Evolutionary conservation across 2,329 filamentous ascomycete genomes (phyloP).

Genomic region (Trichoderma sp.): DNA sequence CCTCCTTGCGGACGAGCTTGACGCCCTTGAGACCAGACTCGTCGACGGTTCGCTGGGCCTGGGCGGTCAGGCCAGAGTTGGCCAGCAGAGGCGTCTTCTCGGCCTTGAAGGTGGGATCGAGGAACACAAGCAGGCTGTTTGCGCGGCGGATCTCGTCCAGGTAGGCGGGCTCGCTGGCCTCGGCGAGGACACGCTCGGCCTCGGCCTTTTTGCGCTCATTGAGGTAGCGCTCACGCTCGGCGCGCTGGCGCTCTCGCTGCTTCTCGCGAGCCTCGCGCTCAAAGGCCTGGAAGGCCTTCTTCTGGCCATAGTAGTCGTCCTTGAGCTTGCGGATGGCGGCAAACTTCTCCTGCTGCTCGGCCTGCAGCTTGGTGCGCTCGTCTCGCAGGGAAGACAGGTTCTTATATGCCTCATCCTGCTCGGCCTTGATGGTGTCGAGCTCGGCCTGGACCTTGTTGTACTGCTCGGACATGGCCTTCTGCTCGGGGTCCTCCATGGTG

Average conservation of each 20-base stretch:
- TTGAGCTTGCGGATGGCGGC: conserved; percentile 80
- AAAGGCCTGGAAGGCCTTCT: conserved; percentile 79
- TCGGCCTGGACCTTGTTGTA: conserved; percentile 86
- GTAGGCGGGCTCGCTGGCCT: conserved; percentile 85
- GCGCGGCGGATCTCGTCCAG: conserved; percentile 89
- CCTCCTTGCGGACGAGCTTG: conserved; percentile 81
- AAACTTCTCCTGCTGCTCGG: conserved; percentile 85
- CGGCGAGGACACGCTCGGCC: conserved; percentile 74
- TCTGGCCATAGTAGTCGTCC: conserved; percentile 81
- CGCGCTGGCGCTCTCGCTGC: conserved; percentile 74
- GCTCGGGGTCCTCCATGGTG: conserved; percentile 85
- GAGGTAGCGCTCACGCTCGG: conserved; percentile 73
- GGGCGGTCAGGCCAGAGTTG: conserved; percentile 74
- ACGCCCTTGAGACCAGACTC: conserved; percentile 82
- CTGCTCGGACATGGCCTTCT: conserved; percentile 81
- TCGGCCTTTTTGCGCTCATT: conserved; percentile 74
- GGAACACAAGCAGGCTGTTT: conserved; percentile 85
- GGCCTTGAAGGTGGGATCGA: conserved; percentile 72
- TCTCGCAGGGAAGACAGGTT: conserved; percentile 81
- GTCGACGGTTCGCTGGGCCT: conserved; percentile 81
- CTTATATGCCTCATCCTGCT: conserved; percentile 91
- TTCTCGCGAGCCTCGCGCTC: conserved; percentile 81
- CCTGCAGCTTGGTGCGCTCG: conserved; percentile 79
- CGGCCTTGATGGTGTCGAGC: conserved; percentile 84
- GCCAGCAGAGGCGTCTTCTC: conserved; percentile 68